Evolutionary conservation across 2,329 filamentous ascomycete genomes (phyloP).

Genomic region (Aspergillus amoenus): DNA sequence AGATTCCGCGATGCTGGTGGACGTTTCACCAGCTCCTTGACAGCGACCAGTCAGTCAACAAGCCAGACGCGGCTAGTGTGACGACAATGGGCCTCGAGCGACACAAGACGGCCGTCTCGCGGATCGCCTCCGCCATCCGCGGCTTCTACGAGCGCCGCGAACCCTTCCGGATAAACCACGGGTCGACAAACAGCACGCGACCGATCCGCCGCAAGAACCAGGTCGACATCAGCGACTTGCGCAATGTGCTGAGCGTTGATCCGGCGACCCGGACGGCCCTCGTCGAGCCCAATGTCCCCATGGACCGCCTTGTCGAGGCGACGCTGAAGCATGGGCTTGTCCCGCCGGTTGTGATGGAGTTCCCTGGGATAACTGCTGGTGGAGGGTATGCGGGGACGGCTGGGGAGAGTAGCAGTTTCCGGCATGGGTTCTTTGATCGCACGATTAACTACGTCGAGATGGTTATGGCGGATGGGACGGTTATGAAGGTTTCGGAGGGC

Average conservation of each 20-base stretch:
- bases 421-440: slow-evolving; percentile 65
- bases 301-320: slow-evolving; percentile 62
- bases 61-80: no score
- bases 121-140: slow-evolving; percentile 14
- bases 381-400: slow-evolving; percentile 67
- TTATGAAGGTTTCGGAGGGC: slow-evolving; percentile 49
- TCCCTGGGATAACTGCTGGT: slow-evolving; percentile 68
- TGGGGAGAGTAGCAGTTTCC: slow-evolving; percentile 67
- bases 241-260: slow-evolving; percentile 63
- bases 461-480: slow-evolving; percentile 58
- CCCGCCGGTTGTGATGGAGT: slow-evolving; percentile 68
- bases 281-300: slow-evolving; percentile 70
- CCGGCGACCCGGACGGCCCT: slow-evolving; percentile 52
- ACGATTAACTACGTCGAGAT: slow-evolving; percentile 64
- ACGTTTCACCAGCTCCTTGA: no score
- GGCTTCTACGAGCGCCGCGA: slow-evolving; percentile 50
- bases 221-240: slow-evolving; percentile 67
- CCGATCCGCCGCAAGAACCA: slow-evolving; percentile 42
- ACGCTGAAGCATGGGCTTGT: slow-evolving; percentile 57
- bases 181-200: slow-evolving; percentile 74
- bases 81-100: slow-evolving; percentile 10
- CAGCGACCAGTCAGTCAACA: no score
- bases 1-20: no score
- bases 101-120: slow-evolving; percentile 12
- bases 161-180: slow-evolving; percentile 74